Percentiles rank a stretch among this genome's conserved stretches.
These are phyloP conservation scores for Phylloporus rhodoxanthus DNA, from an alignment of 768 basidiomycete species.

Conservation along the genomic window DNA sequence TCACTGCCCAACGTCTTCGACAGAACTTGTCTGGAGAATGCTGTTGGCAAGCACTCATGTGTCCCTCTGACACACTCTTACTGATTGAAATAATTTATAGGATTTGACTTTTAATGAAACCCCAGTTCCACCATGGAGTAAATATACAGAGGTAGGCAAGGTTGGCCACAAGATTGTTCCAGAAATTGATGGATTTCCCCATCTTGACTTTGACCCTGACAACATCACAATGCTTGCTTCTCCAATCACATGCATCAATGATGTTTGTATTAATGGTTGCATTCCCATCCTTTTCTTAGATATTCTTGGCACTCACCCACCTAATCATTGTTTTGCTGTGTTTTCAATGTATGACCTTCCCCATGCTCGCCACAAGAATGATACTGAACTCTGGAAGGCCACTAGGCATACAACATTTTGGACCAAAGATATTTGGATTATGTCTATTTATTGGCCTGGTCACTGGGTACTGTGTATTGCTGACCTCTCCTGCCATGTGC, in stretches of 20 bases:
- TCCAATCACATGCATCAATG: conserved; percentile 4
- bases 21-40: too few species aligned
- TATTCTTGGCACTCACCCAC: not conserved
- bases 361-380: conserved; percentile 17
- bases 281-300: conserved; percentile 5
- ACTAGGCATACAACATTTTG: conserved; percentile 15
- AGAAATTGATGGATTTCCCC: too few species aligned
- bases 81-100: too few species aligned
- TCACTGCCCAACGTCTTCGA: too few species aligned
- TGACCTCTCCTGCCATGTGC: not conserved
- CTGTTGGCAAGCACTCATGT: too few species aligned
- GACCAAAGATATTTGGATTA: conserved; percentile 30
- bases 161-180: too few species aligned
- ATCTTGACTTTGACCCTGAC: not conserved
- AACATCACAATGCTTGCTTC: conserved; percentile 7
- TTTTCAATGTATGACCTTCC: conserved; percentile 10
- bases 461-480: conserved; percentile 34
- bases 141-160: not conserved
- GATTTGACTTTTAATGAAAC: too few species aligned
- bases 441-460: conserved; percentile 31
- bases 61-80: too few species aligned
- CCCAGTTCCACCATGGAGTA: too few species aligned
- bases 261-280: conserved; percentile 16
- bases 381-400: not conserved
- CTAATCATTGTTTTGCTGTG: not conserved